A percentile compares a stretch with the other conserved stretches of the same genome.
phyloP scores from a whole-genome alignment of 2,329 filamentous ascomycete species.

The Graphilbum fragrans region DNA sequence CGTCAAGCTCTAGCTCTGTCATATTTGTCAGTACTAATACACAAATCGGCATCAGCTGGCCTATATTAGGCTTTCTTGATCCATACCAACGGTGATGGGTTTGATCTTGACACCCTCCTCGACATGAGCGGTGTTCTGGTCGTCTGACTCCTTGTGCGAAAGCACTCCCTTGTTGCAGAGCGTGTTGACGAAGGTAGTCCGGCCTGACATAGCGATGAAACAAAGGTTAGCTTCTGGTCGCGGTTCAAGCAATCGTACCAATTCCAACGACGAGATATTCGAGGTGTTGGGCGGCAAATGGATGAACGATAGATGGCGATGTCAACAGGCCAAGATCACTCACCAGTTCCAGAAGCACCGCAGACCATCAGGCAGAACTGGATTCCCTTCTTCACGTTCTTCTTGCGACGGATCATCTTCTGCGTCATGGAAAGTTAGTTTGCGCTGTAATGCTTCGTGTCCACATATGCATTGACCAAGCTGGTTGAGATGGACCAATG shows the following conservation, averaged over 20 bases:
- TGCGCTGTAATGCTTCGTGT: neutral
- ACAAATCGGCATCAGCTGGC: no score
- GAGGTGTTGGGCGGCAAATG: neutral
- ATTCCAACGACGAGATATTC: no score
- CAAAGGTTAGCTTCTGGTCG: slow-evolving; percentile 5
- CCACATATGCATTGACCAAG: no score
- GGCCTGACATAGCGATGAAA: slow-evolving; percentile 41
- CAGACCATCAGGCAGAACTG: slow-evolving; percentile 99
- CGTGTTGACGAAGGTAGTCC: slow-evolving; percentile 98
- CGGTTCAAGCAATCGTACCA: no score
- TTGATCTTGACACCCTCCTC: slow-evolving; percentile 98
- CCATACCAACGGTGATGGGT: slow-evolving; percentile 82
- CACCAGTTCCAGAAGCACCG: slow-evolving; percentile 96
- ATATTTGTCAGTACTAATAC: neutral
- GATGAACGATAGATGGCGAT: no score
- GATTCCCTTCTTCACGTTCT: slow-evolving; percentile 99
- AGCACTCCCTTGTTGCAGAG: slow-evolving; percentile 93
- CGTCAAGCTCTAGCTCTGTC: slow-evolving; percentile 83
- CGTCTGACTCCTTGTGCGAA: slow-evolving; percentile 82
- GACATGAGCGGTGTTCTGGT: slow-evolving; percentile 74
- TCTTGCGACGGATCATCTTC: slow-evolving; percentile 99
- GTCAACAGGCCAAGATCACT: no score
- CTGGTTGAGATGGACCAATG: neutral
- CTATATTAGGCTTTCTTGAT: neutral
- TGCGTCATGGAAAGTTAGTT: slow-evolving; percentile 21